These are phyloP conservation scores for Mycocentrospora acerina DNA, from an alignment of 2,329 filamentous ascomycete genomes.

Conservation along the genomic window DNA sequence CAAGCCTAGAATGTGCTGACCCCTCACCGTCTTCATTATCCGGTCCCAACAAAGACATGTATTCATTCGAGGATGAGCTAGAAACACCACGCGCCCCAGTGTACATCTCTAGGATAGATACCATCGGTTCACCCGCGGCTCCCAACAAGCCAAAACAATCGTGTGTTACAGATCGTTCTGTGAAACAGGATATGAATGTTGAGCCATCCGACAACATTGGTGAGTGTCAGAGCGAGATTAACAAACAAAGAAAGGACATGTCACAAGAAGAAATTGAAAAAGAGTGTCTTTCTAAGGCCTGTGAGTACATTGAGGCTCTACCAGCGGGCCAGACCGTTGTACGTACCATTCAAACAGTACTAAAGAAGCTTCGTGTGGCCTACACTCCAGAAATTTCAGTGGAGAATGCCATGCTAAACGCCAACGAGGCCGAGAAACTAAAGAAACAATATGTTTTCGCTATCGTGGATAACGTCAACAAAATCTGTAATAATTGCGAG, in stretches of 20 bases:
- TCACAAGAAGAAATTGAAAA: slow-evolving; percentile 11
- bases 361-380: slow-evolving; percentile 17
- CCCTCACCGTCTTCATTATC: background rate
- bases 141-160: background rate
- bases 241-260: background rate
- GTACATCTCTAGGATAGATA: too few species aligned
- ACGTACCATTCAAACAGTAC: slow-evolving; percentile 16
- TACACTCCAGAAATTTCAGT: slow-evolving; percentile 6
- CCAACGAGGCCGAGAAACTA: slow-evolving; percentile 12
- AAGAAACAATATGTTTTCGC: slow-evolving; percentile 23
- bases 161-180: background rate
- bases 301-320: slow-evolving; percentile 16
- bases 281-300: slow-evolving; percentile 19
- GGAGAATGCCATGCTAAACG: slow-evolving; percentile 1
- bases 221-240: background rate
- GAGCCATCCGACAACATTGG: background rate
- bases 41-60: slow-evolving; percentile 4
- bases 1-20: background rate
- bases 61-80: slow-evolving; percentile 5
- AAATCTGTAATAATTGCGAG: slow-evolving; percentile 10
- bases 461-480: slow-evolving; percentile 21
- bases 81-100: background rate
- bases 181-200: too few species aligned
- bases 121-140: background rate
- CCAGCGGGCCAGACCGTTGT: slow-evolving; percentile 4